These are phyloP conservation scores for Papilionanthe hybrid DNA, from an alignment of 116 monocot genomes.

Conservation along the genomic window DNA sequence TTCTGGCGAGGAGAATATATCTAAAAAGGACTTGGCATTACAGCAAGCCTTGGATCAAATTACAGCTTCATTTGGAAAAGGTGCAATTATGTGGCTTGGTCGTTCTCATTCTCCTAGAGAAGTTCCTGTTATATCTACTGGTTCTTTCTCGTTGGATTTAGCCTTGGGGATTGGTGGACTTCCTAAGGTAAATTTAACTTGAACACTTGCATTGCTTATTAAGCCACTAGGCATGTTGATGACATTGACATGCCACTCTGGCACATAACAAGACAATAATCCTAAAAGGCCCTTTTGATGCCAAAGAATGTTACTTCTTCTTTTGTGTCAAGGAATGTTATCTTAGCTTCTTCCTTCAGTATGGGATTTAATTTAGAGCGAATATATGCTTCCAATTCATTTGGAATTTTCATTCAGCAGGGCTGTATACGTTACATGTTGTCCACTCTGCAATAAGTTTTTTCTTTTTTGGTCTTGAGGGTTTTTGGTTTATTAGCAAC, in stretches of 20 bases:
- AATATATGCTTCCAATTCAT: no score
- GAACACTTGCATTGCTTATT: background rate
- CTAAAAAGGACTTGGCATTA: conserved; percentile 80
- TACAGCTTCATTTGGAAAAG: conserved; percentile 83
- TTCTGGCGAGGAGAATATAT: conserved; percentile 65
- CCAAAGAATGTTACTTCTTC: background rate
- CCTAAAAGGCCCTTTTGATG: background rate
- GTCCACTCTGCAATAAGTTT: no score
- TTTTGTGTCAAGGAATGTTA: background rate
- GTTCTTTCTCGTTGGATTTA: conserved; percentile 80
- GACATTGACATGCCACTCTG: background rate
- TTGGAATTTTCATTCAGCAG: no score
- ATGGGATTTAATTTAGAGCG: background rate
- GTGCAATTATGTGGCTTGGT: conserved; percentile 99
- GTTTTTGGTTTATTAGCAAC: no score
- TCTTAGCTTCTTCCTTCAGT: background rate
- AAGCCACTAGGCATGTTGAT: background rate
- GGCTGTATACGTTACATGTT: no score
- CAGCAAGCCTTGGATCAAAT: conserved; percentile 91
- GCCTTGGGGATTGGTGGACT: conserved; percentile 94
- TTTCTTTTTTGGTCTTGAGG: no score
- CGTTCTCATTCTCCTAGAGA: conserved; percentile 54
- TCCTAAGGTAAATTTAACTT: conserved; percentile 67
- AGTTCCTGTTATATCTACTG: conserved; percentile 88
- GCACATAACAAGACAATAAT: background rate